Percentiles rank a stretch among this genome's conserved stretches.
Conservation (phyloP, 768 basidiomycete species). For the Ramaria rubella region DNA sequence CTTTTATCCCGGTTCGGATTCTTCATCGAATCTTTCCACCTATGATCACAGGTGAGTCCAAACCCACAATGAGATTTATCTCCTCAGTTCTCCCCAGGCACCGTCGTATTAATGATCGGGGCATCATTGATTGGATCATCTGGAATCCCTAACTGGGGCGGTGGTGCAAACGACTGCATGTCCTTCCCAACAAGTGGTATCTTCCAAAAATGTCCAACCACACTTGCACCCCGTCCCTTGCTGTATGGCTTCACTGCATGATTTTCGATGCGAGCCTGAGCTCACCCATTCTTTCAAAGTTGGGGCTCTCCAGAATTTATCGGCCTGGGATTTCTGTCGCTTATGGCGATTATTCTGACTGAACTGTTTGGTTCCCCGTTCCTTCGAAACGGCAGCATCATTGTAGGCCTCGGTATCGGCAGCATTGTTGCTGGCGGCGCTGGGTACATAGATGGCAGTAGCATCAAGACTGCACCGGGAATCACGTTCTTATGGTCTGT, state of each 20-base stretch:
- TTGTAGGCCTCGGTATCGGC: conserved; percentile 68
- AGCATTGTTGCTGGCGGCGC: conserved; percentile 76
- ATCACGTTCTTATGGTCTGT: conserved; percentile 75
- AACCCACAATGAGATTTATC: not conserved
- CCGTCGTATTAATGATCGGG: conserved; percentile 76
- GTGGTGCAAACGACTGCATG: conserved; percentile 69
- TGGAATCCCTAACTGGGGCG: conserved; percentile 78
- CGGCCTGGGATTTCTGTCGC: conserved; percentile 81
- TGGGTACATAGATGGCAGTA: conserved; percentile 67
- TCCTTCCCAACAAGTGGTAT: conserved; percentile 55
- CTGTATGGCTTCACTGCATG: conserved; percentile 33
- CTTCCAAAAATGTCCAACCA: conserved; percentile 67
- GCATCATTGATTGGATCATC: conserved; percentile 68
- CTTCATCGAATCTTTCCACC: conserved; percentile 72
- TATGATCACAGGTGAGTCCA: conserved; percentile 55
- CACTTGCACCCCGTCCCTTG: conserved; percentile 60
- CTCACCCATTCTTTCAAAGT: conserved; percentile 21
- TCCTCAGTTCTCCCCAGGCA: conserved; percentile 35
- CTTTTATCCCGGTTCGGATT: conserved; percentile 61
- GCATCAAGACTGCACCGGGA: conserved; percentile 59
- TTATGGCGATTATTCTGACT: conserved; percentile 66
- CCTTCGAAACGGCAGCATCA: conserved; percentile 72
- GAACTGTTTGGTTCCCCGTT: conserved; percentile 84
- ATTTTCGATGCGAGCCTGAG: not conserved
- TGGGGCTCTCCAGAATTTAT: conserved; percentile 84